Evolutionary conservation across 306 rosid genomes (phyloP).

Genomic region (Vicia faba): DNA sequence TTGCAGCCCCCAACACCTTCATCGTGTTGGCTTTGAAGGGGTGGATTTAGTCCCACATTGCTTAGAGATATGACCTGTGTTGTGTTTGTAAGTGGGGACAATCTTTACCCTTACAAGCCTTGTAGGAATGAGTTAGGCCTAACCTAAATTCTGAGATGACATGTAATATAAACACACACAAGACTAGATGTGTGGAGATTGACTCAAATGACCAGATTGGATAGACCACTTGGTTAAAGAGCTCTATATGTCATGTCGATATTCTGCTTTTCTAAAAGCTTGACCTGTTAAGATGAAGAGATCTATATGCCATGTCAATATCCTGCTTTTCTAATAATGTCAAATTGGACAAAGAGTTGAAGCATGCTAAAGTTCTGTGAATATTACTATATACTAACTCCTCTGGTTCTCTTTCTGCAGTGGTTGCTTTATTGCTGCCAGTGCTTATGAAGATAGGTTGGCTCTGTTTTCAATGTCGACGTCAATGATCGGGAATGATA

Average conservation of each 20-base stretch:
- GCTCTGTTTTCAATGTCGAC: conserved; percentile 83
- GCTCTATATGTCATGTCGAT: conserved; percentile 1
- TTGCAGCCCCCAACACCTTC: no score
- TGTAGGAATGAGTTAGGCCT: no score
- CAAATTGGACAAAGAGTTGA: conserved; percentile 13
- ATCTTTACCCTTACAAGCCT: no score
- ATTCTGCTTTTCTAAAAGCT: conserved; percentile 20
- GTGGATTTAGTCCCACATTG: no score
- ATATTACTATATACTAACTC: conserved; percentile 35
- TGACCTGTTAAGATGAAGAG: conserved; percentile 2
- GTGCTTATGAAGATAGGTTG: conserved; percentile 81
- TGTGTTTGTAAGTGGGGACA: no score
- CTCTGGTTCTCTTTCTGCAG: conserved; percentile 53
- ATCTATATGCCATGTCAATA: conserved; percentile 11
- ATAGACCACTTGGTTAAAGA: conserved; percentile 10
- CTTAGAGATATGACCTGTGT: no score
- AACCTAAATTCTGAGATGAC: no score
- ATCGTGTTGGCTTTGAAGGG: no score
- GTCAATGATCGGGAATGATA: conserved; percentile 65
- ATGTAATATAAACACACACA: neutral
- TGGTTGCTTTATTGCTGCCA: conserved; percentile 92
- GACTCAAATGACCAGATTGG: neutral
- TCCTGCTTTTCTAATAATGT: conserved; percentile 9
- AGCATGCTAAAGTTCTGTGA: conserved; percentile 25
- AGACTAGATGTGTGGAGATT: neutral